phyloP scores from a whole-genome alignment of 176 grass and related monocot species.

The Lolium rigidum region DNA sequence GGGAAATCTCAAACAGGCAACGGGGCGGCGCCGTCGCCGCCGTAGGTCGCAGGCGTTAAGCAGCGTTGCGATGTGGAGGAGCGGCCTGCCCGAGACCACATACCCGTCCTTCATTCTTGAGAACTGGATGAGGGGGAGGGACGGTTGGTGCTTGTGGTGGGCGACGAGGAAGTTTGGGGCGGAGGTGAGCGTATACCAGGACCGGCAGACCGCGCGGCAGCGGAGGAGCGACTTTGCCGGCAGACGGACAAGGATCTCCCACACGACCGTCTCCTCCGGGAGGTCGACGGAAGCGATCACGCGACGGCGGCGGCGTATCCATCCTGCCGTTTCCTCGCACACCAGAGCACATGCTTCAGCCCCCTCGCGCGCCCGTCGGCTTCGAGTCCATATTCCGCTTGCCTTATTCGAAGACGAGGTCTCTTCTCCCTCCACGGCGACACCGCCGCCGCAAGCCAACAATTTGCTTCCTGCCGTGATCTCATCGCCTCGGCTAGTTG shows the following conservation, averaged over 20 bases:
- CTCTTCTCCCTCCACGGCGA: background rate
- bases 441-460: background rate
- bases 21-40: no score
- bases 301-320: background rate
- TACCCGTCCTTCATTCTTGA: no score
- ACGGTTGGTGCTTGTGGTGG: background rate
- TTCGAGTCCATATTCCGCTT: background rate
- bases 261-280: background rate
- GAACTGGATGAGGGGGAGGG: no score
- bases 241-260: background rate
- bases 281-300: background rate
- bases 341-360: background rate
- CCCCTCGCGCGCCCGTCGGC: background rate
- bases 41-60: no score
- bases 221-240: background rate
- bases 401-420: background rate
- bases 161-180: background rate
- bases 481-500: background rate
- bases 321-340: background rate
- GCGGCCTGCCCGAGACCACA: no score
- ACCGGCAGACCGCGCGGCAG: background rate
- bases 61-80: no score
- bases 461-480: background rate
- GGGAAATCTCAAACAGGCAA: no score
- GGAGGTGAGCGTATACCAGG: background rate